Base-by-base conservation (phyloP, 2,329 filamentous ascomycete genomes). In the Fonsecaea monophora region DNA sequence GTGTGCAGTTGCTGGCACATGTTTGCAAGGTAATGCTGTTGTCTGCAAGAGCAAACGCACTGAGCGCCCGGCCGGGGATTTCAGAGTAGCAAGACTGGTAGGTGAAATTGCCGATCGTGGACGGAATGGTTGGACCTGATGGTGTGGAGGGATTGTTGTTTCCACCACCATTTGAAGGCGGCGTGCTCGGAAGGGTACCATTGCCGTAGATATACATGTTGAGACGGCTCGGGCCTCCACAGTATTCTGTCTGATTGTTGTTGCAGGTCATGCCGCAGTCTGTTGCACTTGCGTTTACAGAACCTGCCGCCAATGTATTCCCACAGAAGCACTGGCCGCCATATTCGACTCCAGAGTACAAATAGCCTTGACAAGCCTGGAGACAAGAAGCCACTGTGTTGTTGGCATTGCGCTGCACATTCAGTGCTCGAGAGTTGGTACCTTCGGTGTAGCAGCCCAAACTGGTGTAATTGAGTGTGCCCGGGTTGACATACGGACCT, bases 371-470 rank as follows among this genome's bases (percentile, higher is more conserved):
- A 59, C 66, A 71, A 21, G 64, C 67, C 37, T 62, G 48, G 18
- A 70, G 50, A 67, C 70, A 72, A 9, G 63, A 57, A 6, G 60
- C 66, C 30, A 77, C 70, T 2, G 77, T 78, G 57, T 77, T 77
- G 62, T 70, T 67, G 2, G 77, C 75, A 62, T 62, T 69, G 12
- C 77, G 55, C n/a, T 66, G 62, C 35, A 70, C 66, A 55, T 30
- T 66, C 8, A 77, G 18, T 40, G 78, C 75, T 30, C 79, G 75
- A 34, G 78, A 78, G 53, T 68, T 68, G 4, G 69, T 67, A 4
- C 74, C 76, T 65, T 81, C 79, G 32, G 74, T 72, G 68, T 80
- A 81, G 60, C 80, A 82, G 18, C 79, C 80, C 4, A 81, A 71
- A 79, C 32, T 76, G 72, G 65, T 77, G 60, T 66, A 70, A 21